Base-by-base conservation (phyloP, 176 grass and related monocot species). In the Paspalum notatum region DNA sequence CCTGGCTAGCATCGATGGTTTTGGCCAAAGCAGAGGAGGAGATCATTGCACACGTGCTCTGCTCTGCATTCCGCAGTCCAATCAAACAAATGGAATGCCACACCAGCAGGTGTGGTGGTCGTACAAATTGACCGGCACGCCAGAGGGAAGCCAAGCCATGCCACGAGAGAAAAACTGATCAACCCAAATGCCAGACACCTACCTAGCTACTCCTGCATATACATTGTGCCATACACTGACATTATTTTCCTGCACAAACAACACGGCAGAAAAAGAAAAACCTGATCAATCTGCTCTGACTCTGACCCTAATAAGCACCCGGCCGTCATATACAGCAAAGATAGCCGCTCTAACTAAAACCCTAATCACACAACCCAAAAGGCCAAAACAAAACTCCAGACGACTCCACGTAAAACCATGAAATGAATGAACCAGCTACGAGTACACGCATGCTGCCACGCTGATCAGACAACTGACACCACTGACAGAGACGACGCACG, bases 21-120 rank as follows among this genome's bases (percentile, higher is more conserved):
- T 25, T 24, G 15, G 15, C 39, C 20, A 40, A 76, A 47, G 22
- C 22, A 13, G 13, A 17, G 22, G 14, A 50, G 48, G 67, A 70
- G 68, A 37, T 71, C 14, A 45, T 18, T 27, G 8, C 47, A 75
- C 43, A 45, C 15, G 21, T 51, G 53, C 27, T 61, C 37, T 55
- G 50, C 40, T 32, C 52, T 16, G 24, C 40, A 32, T 10, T 12
- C 39, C n/a, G 39, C 21, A 69, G 42, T 26, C 14, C 4, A 32
- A 57, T 80, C 25, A 72, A 72, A 72, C 66, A 59, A 69, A 70
- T 17, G 41, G 22, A 16, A 80, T 44, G 22, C 1, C 65, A 81
- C 52, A 50, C 8, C 24, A 12, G n/a, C n/a, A n/a, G n/a, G n/a
- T n/a, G n/a, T n/a, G n/a, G n/a, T n/a, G n/a, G n/a, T n/a, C 32